These are phyloP conservation scores for Sinapis alba DNA, from an alignment of 441 rosid species.

Conservation along the genomic window DNA sequence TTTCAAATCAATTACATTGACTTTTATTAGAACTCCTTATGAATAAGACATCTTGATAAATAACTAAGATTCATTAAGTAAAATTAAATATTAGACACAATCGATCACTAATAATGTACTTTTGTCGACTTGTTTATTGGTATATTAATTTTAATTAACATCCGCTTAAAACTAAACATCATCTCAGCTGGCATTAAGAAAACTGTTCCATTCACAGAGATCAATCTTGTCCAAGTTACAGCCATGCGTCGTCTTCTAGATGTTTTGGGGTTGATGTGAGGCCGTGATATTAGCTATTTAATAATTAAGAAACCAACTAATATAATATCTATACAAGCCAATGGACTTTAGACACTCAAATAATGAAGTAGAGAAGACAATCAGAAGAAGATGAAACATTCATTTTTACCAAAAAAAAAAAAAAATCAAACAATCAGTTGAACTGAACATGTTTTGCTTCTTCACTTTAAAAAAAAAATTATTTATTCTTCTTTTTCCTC, in stretches of 20 bases:
- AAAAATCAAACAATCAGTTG: constrained; percentile 36
- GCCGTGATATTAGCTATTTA: constrained; percentile 17
- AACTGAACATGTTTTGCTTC: constrained; percentile 41
- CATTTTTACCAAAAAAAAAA: too few species aligned
- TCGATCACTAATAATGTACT: constrained; percentile 22
- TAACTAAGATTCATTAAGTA: background rate
- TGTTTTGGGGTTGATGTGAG: constrained; percentile 21
- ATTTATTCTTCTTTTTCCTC: too few species aligned
- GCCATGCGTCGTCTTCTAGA: constrained; percentile 33
- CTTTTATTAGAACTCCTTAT: background rate
- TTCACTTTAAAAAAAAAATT: too few species aligned
- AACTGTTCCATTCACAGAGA: constrained; percentile 39
- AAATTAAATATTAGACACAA: background rate
- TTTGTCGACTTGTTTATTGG: constrained; percentile 1
- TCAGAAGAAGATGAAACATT: constrained; percentile 36
- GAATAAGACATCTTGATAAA: background rate
- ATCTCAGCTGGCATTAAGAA: constrained; percentile 28
- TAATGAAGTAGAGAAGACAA: constrained; percentile 39
- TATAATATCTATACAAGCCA: constrained; percentile 14
- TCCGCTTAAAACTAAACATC: constrained; percentile 21
- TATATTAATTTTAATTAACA: constrained; percentile 2
- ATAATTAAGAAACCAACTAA: constrained; percentile 22
- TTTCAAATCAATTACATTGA: background rate
- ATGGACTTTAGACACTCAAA: constrained; percentile 29
- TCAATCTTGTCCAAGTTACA: constrained; percentile 33